Evolutionary conservation across 1,284 basidiomycete genomes (phyloP), one percentile per base, ranked within the genome.

Genomic region (Lentinula novae-zelandiae): DNA sequence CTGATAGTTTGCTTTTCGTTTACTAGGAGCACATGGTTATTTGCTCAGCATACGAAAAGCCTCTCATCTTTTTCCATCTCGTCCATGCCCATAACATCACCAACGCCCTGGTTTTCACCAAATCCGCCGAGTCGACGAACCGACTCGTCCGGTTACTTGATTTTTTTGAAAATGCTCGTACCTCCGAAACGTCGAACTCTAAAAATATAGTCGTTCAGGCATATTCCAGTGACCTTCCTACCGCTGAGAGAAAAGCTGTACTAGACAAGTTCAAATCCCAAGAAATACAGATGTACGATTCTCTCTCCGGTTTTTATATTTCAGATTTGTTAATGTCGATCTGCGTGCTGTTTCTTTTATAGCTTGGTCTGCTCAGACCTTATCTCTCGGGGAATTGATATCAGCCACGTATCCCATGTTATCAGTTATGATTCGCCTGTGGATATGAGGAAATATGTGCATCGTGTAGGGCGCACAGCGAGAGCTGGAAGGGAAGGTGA

Each of bases 391-490:
- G 97, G 96, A n/a, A 95, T 98, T 62, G 97, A 99, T 72, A 90
- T 99, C 61, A 92, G 89, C 55, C 85, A 92, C 62, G 94, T 98
- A 50, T 84, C 86, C 10, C 92, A 98, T 73, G 96, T 98, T 34
- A 84, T 99, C 44, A 95, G 88, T 65, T 98, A 98, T 73, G 96
- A 98, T 73, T 88, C 88, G 2, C 96, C 96, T 1, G 83, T 98
- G n/a, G 96, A 98, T 70, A 93, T 97, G 83, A 86, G 93, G 55
- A 98, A 98, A 74, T 98, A 99, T 70, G 93, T 99, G 17, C 96
- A 99, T 73, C 89, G 96, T 53, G 95, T 95, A 0, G 96, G 96
- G 17, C 82, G 96, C 44, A 98, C 96, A 0, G 96, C 96, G 3
- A 85, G 96, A 62, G 96, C 96, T 1, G 95, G 95, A 1, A 81